Evolutionary conservation across 768 basidiomycete genomes (phyloP).

Genomic region (Leccinum ochraceum): DNA sequence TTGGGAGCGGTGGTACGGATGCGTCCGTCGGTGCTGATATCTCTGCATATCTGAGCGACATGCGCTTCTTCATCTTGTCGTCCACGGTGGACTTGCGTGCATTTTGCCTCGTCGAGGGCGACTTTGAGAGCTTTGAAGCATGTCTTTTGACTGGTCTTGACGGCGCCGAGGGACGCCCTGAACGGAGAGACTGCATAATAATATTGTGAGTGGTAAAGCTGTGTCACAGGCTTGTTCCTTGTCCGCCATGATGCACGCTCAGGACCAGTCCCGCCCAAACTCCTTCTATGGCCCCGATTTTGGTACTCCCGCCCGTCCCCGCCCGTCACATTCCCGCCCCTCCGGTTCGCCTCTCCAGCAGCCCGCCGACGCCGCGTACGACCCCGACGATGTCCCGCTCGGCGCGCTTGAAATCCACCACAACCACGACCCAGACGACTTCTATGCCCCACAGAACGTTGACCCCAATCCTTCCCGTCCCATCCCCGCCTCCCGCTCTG

Average conservation of each 20-base stretch:
- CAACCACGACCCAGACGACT: slow-evolving; percentile 44
- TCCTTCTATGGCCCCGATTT: slow-evolving; percentile 36
- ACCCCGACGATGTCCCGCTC: slow-evolving; percentile 43
- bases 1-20: slow-evolving; percentile 57
- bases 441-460: slow-evolving; percentile 30
- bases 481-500: slow-evolving; percentile 49
- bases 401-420: slow-evolving; percentile 30
- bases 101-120: slow-evolving; percentile 37
- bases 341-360: slow-evolving; percentile 28
- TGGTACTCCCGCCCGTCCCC: slow-evolving; percentile 16
- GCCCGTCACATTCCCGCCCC: slow-evolving; percentile 9
- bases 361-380: slow-evolving; percentile 35
- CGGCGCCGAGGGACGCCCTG: slow-evolving; percentile 45
- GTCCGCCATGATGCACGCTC: slow-evolving; percentile 32
- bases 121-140: slow-evolving; percentile 34
- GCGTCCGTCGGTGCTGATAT: slow-evolving; percentile 69
- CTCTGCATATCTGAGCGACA: slow-evolving; percentile 93
- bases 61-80: slow-evolving; percentile 95
- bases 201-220: slow-evolving; percentile 10
- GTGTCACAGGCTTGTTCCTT: slow-evolving; percentile 17
- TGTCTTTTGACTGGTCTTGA: slow-evolving; percentile 37
- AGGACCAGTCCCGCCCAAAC: slow-evolving; percentile 37
- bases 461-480: slow-evolving; percentile 36
- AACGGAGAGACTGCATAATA: slow-evolving; percentile 57
- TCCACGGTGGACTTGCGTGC: slow-evolving; percentile 53